These are phyloP conservation scores for Isabelozyma heimii DNA, from an alignment of 805 yeast species.

Conservation along the genomic window DNA sequence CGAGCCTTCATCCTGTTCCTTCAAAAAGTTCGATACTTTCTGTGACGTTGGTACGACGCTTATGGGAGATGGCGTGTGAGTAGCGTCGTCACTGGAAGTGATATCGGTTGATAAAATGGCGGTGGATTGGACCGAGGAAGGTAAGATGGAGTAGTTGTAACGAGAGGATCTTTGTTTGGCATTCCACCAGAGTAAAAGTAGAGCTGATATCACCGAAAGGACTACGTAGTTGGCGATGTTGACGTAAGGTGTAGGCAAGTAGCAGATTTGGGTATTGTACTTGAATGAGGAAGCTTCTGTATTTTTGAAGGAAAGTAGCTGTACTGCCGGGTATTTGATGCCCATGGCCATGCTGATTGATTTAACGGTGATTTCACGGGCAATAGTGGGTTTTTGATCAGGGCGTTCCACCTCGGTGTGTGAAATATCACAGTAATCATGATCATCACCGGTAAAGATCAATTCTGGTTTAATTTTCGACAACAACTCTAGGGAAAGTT, in stretches of 20 bases:
- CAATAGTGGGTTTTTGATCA: constrained; percentile 3
- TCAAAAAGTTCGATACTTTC: constrained; percentile 27
- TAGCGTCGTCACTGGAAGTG: constrained; percentile 4
- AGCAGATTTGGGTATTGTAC: constrained; percentile 43
- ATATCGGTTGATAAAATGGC: not conserved
- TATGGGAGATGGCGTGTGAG: constrained; percentile 3
- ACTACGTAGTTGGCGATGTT: constrained; percentile 37
- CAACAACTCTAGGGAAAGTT: constrained; percentile 57
- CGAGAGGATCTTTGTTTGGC: constrained; percentile 23
- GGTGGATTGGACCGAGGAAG: constrained; percentile 5
- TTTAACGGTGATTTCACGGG: constrained; percentile 37
- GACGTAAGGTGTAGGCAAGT: constrained; percentile 44
- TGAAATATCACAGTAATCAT: constrained; percentile 82
- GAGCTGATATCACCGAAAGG: constrained; percentile 30
- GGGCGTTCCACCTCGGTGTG: constrained; percentile 38
- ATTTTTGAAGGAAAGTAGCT: constrained; percentile 26
- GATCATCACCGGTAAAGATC: constrained; percentile 92
- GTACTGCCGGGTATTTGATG: constrained; percentile 39
- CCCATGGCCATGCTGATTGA: constrained; percentile 43
- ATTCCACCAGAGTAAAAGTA: constrained; percentile 27
- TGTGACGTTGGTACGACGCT: constrained; percentile 11
- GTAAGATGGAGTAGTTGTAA: constrained; percentile 25
- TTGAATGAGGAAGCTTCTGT: constrained; percentile 5
- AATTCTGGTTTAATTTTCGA: constrained; percentile 59
- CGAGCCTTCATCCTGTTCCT: constrained; percentile 24